Percentiles rank a stretch among this genome's conserved stretches.
phyloP scores from a whole-genome alignment of 495 filamentous ascomycete genomes.

The Neurospora hispaniola region DNA sequence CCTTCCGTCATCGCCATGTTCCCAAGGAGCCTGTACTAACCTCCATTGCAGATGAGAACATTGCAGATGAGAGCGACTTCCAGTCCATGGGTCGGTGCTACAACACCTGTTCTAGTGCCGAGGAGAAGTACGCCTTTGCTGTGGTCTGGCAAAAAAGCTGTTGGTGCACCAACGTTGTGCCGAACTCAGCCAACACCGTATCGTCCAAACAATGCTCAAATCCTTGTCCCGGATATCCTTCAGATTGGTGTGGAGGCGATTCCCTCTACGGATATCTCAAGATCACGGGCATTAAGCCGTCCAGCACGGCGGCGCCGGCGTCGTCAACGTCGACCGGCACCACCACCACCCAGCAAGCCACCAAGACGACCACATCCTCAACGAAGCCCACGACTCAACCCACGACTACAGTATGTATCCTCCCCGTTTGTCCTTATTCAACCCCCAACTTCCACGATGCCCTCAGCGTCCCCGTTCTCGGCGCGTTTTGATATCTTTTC shows the following conservation, averaged over 20 bases:
- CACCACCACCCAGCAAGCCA: not conserved
- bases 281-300: slow-evolving; percentile 12
- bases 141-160: slow-evolving; percentile 28
- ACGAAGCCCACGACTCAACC: not conserved
- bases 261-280: slow-evolving; percentile 32
- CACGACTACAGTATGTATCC: slow-evolving; percentile 12
- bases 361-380: not conserved
- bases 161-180: slow-evolving; percentile 35
- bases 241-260: slow-evolving; percentile 31
- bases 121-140: slow-evolving; percentile 24
- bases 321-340: not conserved
- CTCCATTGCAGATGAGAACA: slow-evolving; percentile 21
- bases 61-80: slow-evolving; percentile 28
- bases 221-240: slow-evolving; percentile 31
- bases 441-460: not conserved
- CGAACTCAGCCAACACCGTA: slow-evolving; percentile 22
- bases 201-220: slow-evolving; percentile 20
- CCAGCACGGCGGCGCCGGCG: slow-evolving; percentile 19
- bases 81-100: slow-evolving; percentile 38
- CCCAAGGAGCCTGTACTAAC: not conserved
- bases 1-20: not conserved
- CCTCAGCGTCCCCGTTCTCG: not conserved
- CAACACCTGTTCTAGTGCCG: slow-evolving; percentile 20
- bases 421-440: not conserved
- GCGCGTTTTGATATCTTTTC: not conserved